Evolutionary conservation across 257 asterid species (phyloP).

Genomic region (Agastache rugosa): DNA sequence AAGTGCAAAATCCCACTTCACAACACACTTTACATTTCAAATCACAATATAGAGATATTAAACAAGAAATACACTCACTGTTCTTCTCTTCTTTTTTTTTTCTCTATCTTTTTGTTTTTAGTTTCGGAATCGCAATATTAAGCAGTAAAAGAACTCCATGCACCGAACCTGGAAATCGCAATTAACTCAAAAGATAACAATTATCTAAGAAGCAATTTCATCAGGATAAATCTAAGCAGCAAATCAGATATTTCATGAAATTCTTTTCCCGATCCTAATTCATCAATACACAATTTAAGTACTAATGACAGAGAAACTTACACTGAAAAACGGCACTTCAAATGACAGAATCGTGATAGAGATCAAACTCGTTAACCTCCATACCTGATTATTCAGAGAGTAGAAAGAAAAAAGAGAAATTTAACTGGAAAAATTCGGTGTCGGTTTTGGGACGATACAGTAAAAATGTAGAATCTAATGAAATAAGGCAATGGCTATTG

Average conservation of each 20-base stretch:
- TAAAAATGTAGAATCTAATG: conserved; percentile 14
- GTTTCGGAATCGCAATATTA: background rate
- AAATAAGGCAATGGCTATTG: conserved; percentile 36
- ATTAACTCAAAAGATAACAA: background rate
- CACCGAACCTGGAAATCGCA: background rate
- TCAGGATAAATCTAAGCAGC: background rate
- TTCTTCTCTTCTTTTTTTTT: too few relatives aligned
- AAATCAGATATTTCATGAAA: background rate
- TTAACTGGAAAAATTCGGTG: conserved; percentile 18
- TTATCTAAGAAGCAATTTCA: background rate
- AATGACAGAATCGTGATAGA: conserved; percentile 61
- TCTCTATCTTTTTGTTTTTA: background rate
- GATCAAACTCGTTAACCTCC: conserved; percentile 70
- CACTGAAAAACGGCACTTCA: conserved; percentile 43
- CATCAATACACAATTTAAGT: conserved; percentile 14
- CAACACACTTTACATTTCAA: background rate
- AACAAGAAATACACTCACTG: conserved; percentile 2
- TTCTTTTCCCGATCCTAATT: background rate
- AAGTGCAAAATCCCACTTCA: too few relatives aligned
- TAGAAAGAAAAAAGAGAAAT: background rate
- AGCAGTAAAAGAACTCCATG: background rate
- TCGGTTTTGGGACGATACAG: conserved; percentile 27
- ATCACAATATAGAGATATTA: background rate
- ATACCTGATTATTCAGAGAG: conserved; percentile 34
- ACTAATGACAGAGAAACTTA: conserved; percentile 28